Evolutionary conservation across 176 grass and related monocot species (phyloP).

Genomic region (Paspalum vaginatum): DNA sequence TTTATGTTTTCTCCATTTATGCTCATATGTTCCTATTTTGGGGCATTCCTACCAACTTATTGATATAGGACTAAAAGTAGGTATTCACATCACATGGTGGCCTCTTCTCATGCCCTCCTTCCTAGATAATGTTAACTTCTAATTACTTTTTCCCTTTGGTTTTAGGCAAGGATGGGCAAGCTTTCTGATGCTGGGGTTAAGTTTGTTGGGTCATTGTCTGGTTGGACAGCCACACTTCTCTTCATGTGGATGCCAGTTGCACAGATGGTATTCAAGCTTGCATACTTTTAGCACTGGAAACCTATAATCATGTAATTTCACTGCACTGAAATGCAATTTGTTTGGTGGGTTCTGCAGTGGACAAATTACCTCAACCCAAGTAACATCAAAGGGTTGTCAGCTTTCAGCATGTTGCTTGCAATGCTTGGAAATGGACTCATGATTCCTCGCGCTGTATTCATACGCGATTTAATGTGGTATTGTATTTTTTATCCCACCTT

Average conservation of each 20-base stretch:
- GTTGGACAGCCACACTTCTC: constrained; percentile 97
- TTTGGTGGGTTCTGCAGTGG: constrained; percentile 71
- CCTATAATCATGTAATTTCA: constrained; percentile 24
- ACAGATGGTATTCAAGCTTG: constrained; percentile 74
- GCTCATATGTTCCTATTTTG: constrained; percentile 20
- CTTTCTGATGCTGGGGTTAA: constrained; percentile 62
- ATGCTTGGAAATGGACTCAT: constrained; percentile 99
- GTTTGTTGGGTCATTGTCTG: constrained; percentile 82
- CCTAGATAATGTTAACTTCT: constrained; percentile 40
- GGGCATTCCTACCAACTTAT: constrained; percentile 13
- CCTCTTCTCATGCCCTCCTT: background rate
- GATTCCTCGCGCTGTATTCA: constrained; percentile 99
- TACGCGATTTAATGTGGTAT: constrained; percentile 98
- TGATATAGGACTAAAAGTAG: constrained; percentile 4
- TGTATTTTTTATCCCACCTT: constrained; percentile 38
- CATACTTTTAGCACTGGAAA: constrained; percentile 29
- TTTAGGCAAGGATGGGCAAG: constrained; percentile 82
- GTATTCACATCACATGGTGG: background rate
- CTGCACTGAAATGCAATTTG: constrained; percentile 35
- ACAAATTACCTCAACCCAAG: constrained; percentile 98
- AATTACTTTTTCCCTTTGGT: constrained; percentile 41
- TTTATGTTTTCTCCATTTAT: constrained; percentile 16
- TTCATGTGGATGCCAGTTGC: constrained; percentile 99
- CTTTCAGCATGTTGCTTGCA: constrained; percentile 96
- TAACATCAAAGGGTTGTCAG: constrained; percentile 95